phyloP scores from a whole-genome alignment of 2,329 filamentous ascomycete species.

The Balansia obtecta region DNA sequence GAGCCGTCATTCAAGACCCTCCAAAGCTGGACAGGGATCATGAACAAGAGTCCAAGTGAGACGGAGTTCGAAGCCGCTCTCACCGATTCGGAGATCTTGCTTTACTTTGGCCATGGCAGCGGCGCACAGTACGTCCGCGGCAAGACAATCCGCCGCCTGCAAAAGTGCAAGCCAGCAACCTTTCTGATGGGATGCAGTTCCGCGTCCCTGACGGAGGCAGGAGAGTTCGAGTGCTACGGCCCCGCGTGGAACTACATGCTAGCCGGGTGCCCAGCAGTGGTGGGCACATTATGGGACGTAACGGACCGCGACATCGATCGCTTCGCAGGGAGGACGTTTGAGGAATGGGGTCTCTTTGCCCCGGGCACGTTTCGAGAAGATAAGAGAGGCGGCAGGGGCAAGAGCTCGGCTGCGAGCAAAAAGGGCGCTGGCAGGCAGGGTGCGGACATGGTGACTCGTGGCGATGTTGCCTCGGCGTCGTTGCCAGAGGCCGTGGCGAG shows the following conservation, averaged over 20 bases:
- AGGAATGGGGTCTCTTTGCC: slow-evolving; percentile 70
- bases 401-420: not conserved
- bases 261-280: slow-evolving; percentile 72
- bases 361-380: slow-evolving; percentile 30
- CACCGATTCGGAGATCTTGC: slow-evolving; percentile 53
- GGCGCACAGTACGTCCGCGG: slow-evolving; percentile 89
- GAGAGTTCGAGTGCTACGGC: slow-evolving; percentile 83
- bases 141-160: slow-evolving; percentile 66
- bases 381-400: slow-evolving; percentile 7
- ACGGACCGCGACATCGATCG: slow-evolving; percentile 96
- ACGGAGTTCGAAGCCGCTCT: slow-evolving; percentile 62
- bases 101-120: slow-evolving; percentile 95
- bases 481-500: slow-evolving; percentile 72
- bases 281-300: slow-evolving; percentile 95
- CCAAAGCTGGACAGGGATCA: slow-evolving; percentile 58
- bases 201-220: slow-evolving; percentile 62
- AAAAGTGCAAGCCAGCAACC: slow-evolving; percentile 61
- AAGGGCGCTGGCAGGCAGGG: slow-evolving; percentile 1
- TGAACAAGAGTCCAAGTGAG: slow-evolving; percentile 60
- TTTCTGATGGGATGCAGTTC: slow-evolving; percentile 94
- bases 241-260: slow-evolving; percentile 87
- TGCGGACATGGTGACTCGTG: not conserved
- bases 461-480: slow-evolving; percentile 22
- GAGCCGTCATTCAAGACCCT: slow-evolving; percentile 50
- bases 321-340: slow-evolving; percentile 67